phyloP scores from a whole-genome alignment of 257 asterid species.

The Nicotiana otophora region DNA sequence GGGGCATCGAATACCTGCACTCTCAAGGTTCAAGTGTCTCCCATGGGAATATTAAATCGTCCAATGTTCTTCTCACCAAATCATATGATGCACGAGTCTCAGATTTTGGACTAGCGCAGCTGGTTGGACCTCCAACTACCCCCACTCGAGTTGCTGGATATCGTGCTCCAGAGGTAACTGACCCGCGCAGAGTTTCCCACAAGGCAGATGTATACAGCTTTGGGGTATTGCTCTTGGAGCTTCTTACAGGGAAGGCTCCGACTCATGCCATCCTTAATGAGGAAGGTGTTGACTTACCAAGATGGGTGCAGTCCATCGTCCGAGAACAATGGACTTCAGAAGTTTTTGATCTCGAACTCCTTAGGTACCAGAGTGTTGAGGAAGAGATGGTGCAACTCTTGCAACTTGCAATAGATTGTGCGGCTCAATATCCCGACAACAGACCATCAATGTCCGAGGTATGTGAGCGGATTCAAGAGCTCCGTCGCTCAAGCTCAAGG shows the following conservation, averaged over 20 bases:
- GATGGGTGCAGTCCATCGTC: slow-evolving; percentile 42
- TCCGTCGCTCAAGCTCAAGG: slow-evolving; percentile 16
- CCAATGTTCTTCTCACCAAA: slow-evolving; percentile 37
- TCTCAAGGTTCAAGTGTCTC: slow-evolving; percentile 27
- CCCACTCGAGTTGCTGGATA: slow-evolving; percentile 36
- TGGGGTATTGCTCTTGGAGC: slow-evolving; percentile 40
- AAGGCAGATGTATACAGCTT: slow-evolving; percentile 50
- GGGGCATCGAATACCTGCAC: slow-evolving; percentile 37
- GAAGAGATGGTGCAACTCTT: slow-evolving; percentile 39
- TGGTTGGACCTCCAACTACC: slow-evolving; percentile 37
- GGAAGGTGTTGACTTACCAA: slow-evolving; percentile 46
- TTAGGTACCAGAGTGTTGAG: slow-evolving; percentile 27
- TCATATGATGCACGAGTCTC: slow-evolving; percentile 33
- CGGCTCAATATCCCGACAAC: slow-evolving; percentile 35
- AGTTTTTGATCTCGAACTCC: slow-evolving; percentile 37
- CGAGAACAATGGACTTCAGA: slow-evolving; percentile 41
- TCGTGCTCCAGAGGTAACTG: slow-evolving; percentile 46
- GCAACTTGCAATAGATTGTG: slow-evolving; percentile 37
- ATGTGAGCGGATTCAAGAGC: slow-evolving; percentile 29
- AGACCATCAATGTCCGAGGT: slow-evolving; percentile 31
- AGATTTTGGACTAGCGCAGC: slow-evolving; percentile 37
- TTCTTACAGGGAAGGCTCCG: slow-evolving; percentile 44
- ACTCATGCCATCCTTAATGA: slow-evolving; percentile 34
- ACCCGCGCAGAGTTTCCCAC: slow-evolving; percentile 32
- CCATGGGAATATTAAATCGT: slow-evolving; percentile 45